Evolutionary conservation across 2,329 filamentous ascomycete species (phyloP).

Genomic region (Aureobasidium musti): DNA sequence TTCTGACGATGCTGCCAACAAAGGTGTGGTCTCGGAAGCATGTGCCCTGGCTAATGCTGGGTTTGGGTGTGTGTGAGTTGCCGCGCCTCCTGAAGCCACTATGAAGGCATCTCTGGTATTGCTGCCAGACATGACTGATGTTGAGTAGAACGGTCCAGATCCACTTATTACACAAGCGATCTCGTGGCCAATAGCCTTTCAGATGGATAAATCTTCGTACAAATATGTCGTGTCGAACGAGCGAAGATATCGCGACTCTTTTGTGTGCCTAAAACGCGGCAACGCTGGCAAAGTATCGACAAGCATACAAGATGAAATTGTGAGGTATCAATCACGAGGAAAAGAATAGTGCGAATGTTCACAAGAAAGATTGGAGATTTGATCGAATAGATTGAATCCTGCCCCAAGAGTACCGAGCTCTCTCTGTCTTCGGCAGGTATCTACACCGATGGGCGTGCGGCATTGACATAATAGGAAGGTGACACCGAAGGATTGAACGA

Average conservation of each 20-base stretch:
- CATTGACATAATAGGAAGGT: constrained; percentile 21
- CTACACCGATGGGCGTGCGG: not conserved
- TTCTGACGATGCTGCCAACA: constrained; percentile 22
- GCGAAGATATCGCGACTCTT: too few relatives aligned
- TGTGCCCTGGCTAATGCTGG: not conserved
- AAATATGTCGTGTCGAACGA: not conserved
- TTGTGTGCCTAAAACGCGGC: not conserved
- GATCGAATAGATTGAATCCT: not conserved
- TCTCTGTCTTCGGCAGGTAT: constrained; percentile 1
- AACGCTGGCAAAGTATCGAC: not conserved
- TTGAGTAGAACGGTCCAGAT: not conserved
- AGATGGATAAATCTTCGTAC: too few relatives aligned
- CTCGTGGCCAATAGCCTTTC: not conserved
- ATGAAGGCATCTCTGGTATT: not conserved
- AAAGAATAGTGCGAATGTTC: not conserved
- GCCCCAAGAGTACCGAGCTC: not conserved
- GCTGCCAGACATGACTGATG: not conserved
- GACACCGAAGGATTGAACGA: constrained; percentile 1
- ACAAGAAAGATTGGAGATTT: not conserved
- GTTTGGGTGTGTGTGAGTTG: not conserved
- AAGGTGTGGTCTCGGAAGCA: constrained; percentile 23
- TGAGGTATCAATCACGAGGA: not conserved
- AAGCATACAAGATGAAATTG: not conserved
- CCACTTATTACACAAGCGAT: not conserved
- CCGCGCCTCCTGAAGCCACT: not conserved